Base-by-base conservation (phyloP, 1,139 yeast species). In the Zygosaccharomyces sapae region DNA sequence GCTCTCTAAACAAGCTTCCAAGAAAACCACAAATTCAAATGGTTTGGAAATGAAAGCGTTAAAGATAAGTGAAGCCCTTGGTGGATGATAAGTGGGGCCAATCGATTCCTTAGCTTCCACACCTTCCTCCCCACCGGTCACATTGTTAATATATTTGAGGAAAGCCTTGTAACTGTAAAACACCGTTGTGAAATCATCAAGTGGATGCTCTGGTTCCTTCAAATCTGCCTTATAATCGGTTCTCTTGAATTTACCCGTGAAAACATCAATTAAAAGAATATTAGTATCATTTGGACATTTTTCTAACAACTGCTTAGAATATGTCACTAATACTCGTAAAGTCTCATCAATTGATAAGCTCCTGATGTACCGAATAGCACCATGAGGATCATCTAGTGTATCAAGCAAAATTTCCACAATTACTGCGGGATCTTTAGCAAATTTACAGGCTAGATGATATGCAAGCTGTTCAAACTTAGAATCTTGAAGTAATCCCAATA, bases 1-100 rank as follows among this genome's bases (percentile, higher is more conserved):
- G 5, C 86, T 76, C 56, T 84, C 88, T 16, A 89, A 70, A 59
- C 97, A 88, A 0, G 97, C 97, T 62, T 92, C 98, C 48, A 92
- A 68, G 55, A 94, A 90, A n/a, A 87, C 86, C 16, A 90, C 94
- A 73, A 92, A 90, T 59, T 90, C 94, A 59, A 83, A 79, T 0
- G 95, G 89, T 61, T 86, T 88, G 58, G 83, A 80, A 12, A 86
- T 80, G 64, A 92, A 92, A 1, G 95, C 81, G 1, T 95, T 81
- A 62, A 89, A 92, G 2, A 92, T 86, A 36, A 92, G 72, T 45
- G 90, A 77, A 3, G 98, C 97, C 47, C 81, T 77, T 1, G 98
- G 98, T 1, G 97, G 97, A 48, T 85, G 82, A 62, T 90, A 90
- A 0, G 96, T 86, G 1, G 95, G 92, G 5, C 51, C 53, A n/a